Conservation (phyloP, 2,329 filamentous ascomycete species). For the Hymenoscyphus infarciens region DNA sequence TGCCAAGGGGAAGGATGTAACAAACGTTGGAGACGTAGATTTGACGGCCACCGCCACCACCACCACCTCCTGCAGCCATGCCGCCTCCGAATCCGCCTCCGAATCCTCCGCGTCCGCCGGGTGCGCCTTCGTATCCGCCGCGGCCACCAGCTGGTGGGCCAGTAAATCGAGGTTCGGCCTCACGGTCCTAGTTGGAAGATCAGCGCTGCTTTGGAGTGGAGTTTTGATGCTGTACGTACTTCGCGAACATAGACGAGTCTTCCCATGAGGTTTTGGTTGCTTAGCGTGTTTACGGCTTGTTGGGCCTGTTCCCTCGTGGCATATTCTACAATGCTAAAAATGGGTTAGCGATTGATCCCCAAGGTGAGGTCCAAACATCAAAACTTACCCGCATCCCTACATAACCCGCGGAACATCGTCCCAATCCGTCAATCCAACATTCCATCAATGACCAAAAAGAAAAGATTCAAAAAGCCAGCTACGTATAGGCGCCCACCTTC, state of each 20-base stretch:
- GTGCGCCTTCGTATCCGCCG: conserved; percentile 54
- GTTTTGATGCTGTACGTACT: conserved; percentile 49
- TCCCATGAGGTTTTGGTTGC: conserved; percentile 98
- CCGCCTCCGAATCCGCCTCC: conserved; percentile 44
- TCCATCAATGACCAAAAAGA: conserved; percentile 67
- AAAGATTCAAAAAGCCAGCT: conserved; percentile 70
- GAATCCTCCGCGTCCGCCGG: conserved; percentile 45
- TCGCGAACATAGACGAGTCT: conserved; percentile 98
- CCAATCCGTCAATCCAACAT: conserved; percentile 99
- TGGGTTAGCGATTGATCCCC: conserved; percentile 17
- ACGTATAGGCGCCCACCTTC: conserved; percentile 98
- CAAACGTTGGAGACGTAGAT: conserved; percentile 98
- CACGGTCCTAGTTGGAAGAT: conserved; percentile 69
- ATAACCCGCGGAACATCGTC: conserved; percentile 81
- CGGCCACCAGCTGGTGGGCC: conserved; percentile 63
- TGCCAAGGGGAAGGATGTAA: conserved; percentile 42
- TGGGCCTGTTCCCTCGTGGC: conserved; percentile 98
- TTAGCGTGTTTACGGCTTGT: conserved; percentile 92
- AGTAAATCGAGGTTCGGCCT: conserved; percentile 95
- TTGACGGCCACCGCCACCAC: conserved; percentile 71
- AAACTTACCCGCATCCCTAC: conserved; percentile 99
- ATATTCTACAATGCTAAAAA: conserved; percentile 96
- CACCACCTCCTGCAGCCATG: conserved; percentile 50
- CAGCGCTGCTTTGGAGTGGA: background rate
- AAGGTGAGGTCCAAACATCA: background rate